Base-by-base conservation (phyloP, 495 filamentous ascomycete genomes). In the Trichoderma parareesei region DNA sequence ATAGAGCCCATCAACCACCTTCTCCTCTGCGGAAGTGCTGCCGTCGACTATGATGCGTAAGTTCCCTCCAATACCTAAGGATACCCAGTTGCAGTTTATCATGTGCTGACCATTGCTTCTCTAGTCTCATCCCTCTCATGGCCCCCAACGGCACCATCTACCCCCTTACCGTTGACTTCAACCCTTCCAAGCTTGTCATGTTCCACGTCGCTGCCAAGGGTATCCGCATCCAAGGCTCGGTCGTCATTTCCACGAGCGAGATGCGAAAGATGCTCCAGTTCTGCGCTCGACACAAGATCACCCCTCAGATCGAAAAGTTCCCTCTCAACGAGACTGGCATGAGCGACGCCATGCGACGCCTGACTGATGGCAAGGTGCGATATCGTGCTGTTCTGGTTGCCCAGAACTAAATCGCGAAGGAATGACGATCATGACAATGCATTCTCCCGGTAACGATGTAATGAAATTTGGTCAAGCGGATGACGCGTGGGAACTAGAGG, bases 1-100 rank as follows among this genome's bases (percentile, higher is more conserved):
- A 73, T 97, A 46, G 92, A 97, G 73, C 71, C 96, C 9, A 88
- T 96, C 63, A 70, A 96, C 63, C 88, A 76, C 69, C 96, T 91
- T 18, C 89, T 91, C 10, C 90, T 87, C 5, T 82, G 77, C 38
- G 79, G 84, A 0, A 82, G 27, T 37, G 53, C 53, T 10, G 27
- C 35, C 9, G 14, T 57, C 8, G 53, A 57, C 27, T 57, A 38
- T 27, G 53, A 57, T 2, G 20, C 53, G 53, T 57, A 57, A 57
- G 53, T 57, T 57, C 11, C 27, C 5, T 10, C 18, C 5, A 6
- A 57, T 6, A 37, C 1, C 1, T 27, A 8, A 16, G 27, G 27
- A 9, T 14, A 18, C 46, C n/a, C 5, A 49, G n/a, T 27, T 14
- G 0, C 37, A 14, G 3, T 35, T 57, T 27, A 37, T 11, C 27